These are phyloP conservation scores for Takashimella koratensis DNA, from an alignment of 1,284 basidiomycete species.

Conservation along the genomic window DNA sequence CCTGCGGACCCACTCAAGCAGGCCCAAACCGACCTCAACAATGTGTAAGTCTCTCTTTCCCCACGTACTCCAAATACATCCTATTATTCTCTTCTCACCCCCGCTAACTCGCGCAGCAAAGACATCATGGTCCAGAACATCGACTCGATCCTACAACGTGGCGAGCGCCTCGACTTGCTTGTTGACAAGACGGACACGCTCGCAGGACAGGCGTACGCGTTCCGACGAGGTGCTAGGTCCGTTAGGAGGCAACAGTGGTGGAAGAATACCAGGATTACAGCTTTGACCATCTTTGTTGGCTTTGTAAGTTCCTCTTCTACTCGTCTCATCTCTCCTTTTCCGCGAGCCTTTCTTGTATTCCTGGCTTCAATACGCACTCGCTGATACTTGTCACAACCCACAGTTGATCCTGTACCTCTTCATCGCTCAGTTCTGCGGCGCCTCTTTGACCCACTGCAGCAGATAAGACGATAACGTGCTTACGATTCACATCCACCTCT, in stretches of 20 bases:
- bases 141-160: slow-evolving; percentile 80
- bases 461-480: no score
- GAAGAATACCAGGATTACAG: slow-evolving; percentile 77
- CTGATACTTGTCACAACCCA: slow-evolving; percentile 12
- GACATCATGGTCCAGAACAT: slow-evolving; percentile 98
- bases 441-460: slow-evolving; percentile 42
- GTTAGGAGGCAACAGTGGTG: slow-evolving; percentile 96
- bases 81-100: background rate
- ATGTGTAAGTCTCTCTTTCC: slow-evolving; percentile 55
- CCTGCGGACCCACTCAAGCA: slow-evolving; percentile 85
- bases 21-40: slow-evolving; percentile 84
- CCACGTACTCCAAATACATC: background rate
- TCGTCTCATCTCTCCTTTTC: slow-evolving; percentile 5
- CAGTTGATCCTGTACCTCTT: slow-evolving; percentile 74
- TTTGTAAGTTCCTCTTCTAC: slow-evolving; percentile 58
- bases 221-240: slow-evolving; percentile 80
- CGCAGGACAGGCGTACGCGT: slow-evolving; percentile 92
- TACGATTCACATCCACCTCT: background rate
- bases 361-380: no score
- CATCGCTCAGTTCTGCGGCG: slow-evolving; percentile 80
- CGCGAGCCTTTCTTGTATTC: background rate
- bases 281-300: slow-evolving; percentile 66
- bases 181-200: slow-evolving; percentile 97
- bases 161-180: slow-evolving; percentile 91
- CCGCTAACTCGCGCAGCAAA: slow-evolving; percentile 52